Evolutionary conservation across 2,329 filamentous ascomycete genomes (phyloP).

Genomic region (Calycina herbarum): DNA sequence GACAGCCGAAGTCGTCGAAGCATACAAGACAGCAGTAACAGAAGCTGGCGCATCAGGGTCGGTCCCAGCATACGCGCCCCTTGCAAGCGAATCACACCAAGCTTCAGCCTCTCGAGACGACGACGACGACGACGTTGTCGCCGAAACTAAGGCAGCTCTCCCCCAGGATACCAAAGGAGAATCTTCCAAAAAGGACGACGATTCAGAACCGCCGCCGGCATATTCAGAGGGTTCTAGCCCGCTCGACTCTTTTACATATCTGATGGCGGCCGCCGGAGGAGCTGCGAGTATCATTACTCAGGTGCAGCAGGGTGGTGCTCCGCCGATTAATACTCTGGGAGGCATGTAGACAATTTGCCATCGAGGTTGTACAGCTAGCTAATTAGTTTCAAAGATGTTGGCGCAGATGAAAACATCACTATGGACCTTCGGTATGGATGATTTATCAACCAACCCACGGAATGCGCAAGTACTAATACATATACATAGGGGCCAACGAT

Average conservation of each 20-base stretch:
- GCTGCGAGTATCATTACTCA: slow-evolving; percentile 99
- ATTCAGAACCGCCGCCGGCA: slow-evolving; percentile 90
- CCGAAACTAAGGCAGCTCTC: slow-evolving; percentile 82
- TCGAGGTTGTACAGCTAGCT: slow-evolving; percentile 9
- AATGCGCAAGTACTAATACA: slow-evolving; percentile 33
- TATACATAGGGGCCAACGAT: slow-evolving; percentile 74
- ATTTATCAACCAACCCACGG: not conserved
- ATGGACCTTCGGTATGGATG: slow-evolving; percentile 81
- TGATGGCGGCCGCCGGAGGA: slow-evolving; percentile 97
- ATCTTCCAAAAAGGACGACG: slow-evolving; percentile 72
- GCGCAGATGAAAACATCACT: slow-evolving; percentile 89
- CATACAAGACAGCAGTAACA: slow-evolving; percentile 41
- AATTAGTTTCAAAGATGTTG: slow-evolving; percentile 59
- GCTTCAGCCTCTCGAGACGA: slow-evolving; percentile 31
- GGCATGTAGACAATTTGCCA: slow-evolving; percentile 51
- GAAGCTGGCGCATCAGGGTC: slow-evolving; percentile 39
- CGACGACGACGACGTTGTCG: slow-evolving; percentile 51
- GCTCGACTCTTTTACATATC: slow-evolving; percentile 87
- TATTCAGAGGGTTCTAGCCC: slow-evolving; percentile 95
- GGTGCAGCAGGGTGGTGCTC: slow-evolving; percentile 86
- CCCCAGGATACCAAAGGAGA: slow-evolving; percentile 79
- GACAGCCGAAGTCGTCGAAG: slow-evolving; percentile 39
- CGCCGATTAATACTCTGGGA: slow-evolving; percentile 85
- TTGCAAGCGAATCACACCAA: slow-evolving; percentile 40
- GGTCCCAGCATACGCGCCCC: slow-evolving; percentile 57